Conservation (phyloP, 2,329 filamentous ascomycete genomes). For the Mollisiaceae sp. region DNA sequence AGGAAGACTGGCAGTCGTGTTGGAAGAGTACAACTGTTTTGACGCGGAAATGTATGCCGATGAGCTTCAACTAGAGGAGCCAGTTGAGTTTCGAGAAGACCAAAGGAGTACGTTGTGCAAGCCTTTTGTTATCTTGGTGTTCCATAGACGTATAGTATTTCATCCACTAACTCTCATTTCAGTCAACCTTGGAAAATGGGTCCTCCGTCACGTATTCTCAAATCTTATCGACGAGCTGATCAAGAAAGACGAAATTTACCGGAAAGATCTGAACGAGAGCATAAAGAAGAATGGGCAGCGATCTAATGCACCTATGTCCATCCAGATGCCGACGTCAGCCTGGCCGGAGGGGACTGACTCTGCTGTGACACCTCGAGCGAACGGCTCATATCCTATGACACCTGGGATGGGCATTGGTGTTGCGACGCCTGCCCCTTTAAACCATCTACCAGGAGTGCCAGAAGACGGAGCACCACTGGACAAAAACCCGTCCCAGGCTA, state of each 20-base stretch:
- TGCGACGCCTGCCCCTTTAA: slow-evolving; percentile 64
- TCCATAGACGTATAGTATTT: slow-evolving; percentile 27
- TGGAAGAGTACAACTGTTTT: slow-evolving; percentile 96
- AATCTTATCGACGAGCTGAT: slow-evolving; percentile 91
- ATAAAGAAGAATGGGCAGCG: slow-evolving; percentile 64
- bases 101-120: slow-evolving; percentile 73
- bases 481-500: slow-evolving; percentile 59
- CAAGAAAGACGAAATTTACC: slow-evolving; percentile 74
- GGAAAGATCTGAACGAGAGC: slow-evolving; percentile 69
- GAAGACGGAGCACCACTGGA: slow-evolving; percentile 58
- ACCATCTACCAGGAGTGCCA: slow-evolving; percentile 51
- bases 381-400: slow-evolving; percentile 68
- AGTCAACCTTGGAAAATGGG: slow-evolving; percentile 98
- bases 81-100: slow-evolving; percentile 86
- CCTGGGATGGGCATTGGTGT: slow-evolving; percentile 80
- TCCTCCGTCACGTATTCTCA: slow-evolving; percentile 88
- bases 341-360: slow-evolving; percentile 50
- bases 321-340: slow-evolving; percentile 56
- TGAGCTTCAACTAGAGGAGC: slow-evolving; percentile 75
- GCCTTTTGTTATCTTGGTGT: slow-evolving; percentile 19
- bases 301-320: slow-evolving; percentile 64
- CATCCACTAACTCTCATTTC: slow-evolving; percentile 32
- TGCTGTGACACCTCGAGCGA: slow-evolving; percentile 65
- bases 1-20: slow-evolving; percentile 84
- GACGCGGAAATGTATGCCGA: slow-evolving; percentile 98